phyloP scores from a whole-genome alignment of 2,329 filamentous ascomycete genomes.

The Calonectria naviculata region DNA sequence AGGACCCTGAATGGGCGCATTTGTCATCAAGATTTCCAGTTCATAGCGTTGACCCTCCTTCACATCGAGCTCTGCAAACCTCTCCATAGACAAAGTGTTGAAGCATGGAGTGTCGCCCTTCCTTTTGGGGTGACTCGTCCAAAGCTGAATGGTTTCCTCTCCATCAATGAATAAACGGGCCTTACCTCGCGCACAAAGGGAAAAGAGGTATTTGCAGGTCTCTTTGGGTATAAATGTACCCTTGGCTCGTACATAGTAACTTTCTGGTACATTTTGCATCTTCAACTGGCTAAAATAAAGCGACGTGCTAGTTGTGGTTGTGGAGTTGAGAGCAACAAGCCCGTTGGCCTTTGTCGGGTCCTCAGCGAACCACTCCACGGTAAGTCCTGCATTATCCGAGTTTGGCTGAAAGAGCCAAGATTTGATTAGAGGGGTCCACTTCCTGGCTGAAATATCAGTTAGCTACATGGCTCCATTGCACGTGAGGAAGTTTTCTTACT shows the following conservation, averaged over 20 bases:
- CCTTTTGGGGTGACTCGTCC: conserved; percentile 42
- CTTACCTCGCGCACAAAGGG: conserved; percentile 32
- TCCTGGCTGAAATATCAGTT: not conserved
- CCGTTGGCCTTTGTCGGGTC: not conserved
- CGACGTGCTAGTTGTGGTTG: not conserved
- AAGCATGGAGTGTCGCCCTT: conserved; percentile 48
- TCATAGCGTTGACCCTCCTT: conserved; percentile 18
- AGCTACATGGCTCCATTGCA: not conserved
- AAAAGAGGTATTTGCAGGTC: not conserved
- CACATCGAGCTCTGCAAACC: not conserved
- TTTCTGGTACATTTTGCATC: not conserved
- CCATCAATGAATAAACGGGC: conserved; percentile 45
- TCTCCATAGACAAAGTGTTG: conserved; percentile 33
- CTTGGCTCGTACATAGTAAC: not conserved
- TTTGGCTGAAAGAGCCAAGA: not conserved
- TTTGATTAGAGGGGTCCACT: not conserved
- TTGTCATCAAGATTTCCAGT: conserved; percentile 30
- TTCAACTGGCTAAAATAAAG: conserved; percentile 7
- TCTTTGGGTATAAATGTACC: not conserved
- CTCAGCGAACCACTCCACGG: conserved; percentile 4
- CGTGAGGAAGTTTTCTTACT: too few species aligned
- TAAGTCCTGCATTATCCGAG: not conserved
- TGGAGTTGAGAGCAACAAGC: not conserved
- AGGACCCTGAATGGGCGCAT: conserved; percentile 25
- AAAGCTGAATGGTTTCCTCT: conserved; percentile 42